Base-by-base conservation (phyloP, 1,139 yeast genomes). In the Geotrichum australiense region DNA sequence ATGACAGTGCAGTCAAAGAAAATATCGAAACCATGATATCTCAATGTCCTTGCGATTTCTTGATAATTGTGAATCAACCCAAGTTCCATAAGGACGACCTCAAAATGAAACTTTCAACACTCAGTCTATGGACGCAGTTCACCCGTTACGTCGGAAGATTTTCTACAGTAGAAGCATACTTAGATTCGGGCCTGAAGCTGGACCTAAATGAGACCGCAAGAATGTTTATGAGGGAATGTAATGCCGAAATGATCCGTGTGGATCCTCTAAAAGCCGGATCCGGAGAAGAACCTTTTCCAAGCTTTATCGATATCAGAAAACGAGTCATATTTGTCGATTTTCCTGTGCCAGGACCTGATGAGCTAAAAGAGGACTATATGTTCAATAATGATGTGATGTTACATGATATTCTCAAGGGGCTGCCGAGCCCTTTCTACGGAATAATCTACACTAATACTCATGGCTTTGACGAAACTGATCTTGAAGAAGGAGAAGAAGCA, bases 31-130 rank as follows among this genome's bases (percentile, higher is more conserved):
- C 8, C 8, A 31, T 31, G 23, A 61, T 79, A 11, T 74, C 77
- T 2, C 68, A 70, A 32, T 86, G 95, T 55, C 64, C 78, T 1
- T 74, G 89, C 0, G 83, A 84, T 56, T 82, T 80, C 0, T 82
- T 80, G 52, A 54, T 86, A 2, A 60, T 85, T 12, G 67, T 84
- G 1, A 74, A 82, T 53, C 76, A 76, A 35, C 94, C 94, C 0
- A 93, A 93, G 0, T 59, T 85, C 42, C 60, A 61, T 2, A 63
- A 70, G 39, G 62, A 63, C n/a, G 94, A 85, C 59, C 65, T 85
- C 46, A 45, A 23, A 56, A 58, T 42, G 59, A 53, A 24, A 47
- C 4, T 24, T 16, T 26, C 21, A 4, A 40, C 44, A 4, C 20
- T 38, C 5, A 14, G 68, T 3, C 59, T 66, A 20, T 81, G 84